Evolutionary conservation across 2,329 filamentous ascomycete genomes (phyloP), one percentile per base, ranked within the genome.

Genomic region (Hypoxylon sp.): DNA sequence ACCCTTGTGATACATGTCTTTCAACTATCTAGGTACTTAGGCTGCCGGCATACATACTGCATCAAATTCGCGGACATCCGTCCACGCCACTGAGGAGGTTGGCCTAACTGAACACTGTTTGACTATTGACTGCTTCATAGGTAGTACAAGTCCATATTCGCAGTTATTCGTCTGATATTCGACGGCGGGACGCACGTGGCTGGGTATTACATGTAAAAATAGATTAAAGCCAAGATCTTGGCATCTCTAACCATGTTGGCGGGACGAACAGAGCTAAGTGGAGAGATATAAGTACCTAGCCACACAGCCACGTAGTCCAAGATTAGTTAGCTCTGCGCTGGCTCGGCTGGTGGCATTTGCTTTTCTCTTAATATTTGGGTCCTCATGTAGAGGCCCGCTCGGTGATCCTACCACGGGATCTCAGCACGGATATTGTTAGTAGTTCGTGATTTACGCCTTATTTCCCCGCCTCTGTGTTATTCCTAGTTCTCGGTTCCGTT

Each of bases 161-260:
- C 21, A 21, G 32, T 17, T 28, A 56, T 45, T 56, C 38, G 52
- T 45, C 51, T 9, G 51, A 55, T 45, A 25, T 2, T 17, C 6
- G 30, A 5, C 38, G 28, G n/a, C 19, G 3, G 58, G 49, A 48
- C 63, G 50, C 64, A 60, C 60, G 56, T 58, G 57, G 63, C 38
- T 56, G 41, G 25, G 17, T 13, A 10, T 17, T 56, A 56, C 17
- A 34, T 56, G 45, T 67, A 69, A 61, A 45, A 69, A 64, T 69
- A 69, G 67, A 53, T 11, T 10, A 34, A 34, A 21, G 63, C 60
- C 52, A 69, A 64, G 67, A n/a, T 17, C 67, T 67, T 67, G 60
- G 67, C 67, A 60, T 69, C 53, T 36, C 51, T 57, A 64, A 56
- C 60, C 60, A 45, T 59, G 60, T 59, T 63, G 67, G 55, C 60